Evolutionary conservation across 257 asterid genomes (phyloP).

Genomic region (Solanum corneliomulleri): DNA sequence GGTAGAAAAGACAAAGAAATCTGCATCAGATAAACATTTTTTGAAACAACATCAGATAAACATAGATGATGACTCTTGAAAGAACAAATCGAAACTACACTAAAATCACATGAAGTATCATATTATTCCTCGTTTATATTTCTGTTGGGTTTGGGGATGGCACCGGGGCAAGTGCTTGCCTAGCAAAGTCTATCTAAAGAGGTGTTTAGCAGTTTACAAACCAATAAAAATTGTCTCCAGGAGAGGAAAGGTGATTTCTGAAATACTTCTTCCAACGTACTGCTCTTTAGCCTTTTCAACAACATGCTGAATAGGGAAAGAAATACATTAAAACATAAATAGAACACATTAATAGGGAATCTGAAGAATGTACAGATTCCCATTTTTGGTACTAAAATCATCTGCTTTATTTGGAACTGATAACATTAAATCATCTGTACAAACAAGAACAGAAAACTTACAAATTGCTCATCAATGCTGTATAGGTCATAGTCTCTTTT

Average conservation of each 20-base stretch:
- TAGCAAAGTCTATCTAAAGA: background rate
- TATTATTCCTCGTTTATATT: background rate
- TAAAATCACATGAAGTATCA: background rate
- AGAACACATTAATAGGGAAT: background rate
- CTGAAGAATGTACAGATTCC: background rate
- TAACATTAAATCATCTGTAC: background rate
- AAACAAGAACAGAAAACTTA: conserved; percentile 25
- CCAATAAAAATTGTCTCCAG: conserved; percentile 52
- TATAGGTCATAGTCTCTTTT: conserved; percentile 87
- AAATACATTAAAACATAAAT: background rate
- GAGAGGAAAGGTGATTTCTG: conserved; percentile 55
- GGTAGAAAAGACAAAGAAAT: conserved; percentile 17
- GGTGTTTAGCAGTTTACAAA: conserved; percentile 5
- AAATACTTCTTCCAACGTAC: conserved; percentile 30
- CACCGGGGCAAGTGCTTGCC: too few relatives aligned
- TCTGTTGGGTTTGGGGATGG: background rate
- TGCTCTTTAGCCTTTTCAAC: conserved; percentile 46
- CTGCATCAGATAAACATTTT: background rate
- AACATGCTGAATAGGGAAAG: conserved; percentile 41
- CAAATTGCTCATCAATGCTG: conserved; percentile 65
- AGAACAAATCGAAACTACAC: background rate
- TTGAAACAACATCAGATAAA: background rate
- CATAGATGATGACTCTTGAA: background rate
- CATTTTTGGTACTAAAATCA: background rate
- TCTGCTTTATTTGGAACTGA: background rate